These are phyloP conservation scores for Blastobotrys muscicola DNA, from an alignment of 805 yeast species.

Conservation along the genomic window DNA sequence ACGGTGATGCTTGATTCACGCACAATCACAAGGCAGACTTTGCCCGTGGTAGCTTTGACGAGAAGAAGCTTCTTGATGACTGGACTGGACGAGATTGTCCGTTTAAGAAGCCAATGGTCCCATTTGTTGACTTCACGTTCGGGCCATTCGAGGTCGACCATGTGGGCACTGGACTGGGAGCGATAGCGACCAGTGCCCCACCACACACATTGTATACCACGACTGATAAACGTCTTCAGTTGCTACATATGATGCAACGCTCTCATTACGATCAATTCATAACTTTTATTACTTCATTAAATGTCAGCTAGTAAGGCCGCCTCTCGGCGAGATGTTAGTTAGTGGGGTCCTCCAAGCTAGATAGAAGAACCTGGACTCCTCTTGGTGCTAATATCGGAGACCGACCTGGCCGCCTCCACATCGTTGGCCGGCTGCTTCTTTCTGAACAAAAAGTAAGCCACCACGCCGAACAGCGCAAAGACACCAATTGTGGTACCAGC, in stretches of 20 bases:
- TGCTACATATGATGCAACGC: too few relatives aligned
- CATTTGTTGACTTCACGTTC: constrained; percentile 10
- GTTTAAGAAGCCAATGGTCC: constrained; percentile 1
- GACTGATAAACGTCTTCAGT: too few relatives aligned
- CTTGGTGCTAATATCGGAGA: too few relatives aligned
- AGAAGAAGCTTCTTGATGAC: constrained; percentile 5
- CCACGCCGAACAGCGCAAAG: constrained; percentile 28
- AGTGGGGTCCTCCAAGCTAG: too few relatives aligned
- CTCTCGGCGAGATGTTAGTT: too few relatives aligned
- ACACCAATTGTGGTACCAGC: constrained; percentile 40
- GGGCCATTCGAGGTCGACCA: constrained; percentile 11
- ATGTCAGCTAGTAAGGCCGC: too few relatives aligned
- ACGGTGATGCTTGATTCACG: constrained; percentile 1
- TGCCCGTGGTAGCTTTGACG: constrained; percentile 4
- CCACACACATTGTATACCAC: too few relatives aligned
- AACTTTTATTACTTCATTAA: constrained; percentile 5
- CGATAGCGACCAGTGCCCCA: too few relatives aligned
- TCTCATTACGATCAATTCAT: too few relatives aligned
- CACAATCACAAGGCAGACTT: constrained; percentile 3
- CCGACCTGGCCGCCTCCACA: background rate
- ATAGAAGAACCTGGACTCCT: too few relatives aligned
- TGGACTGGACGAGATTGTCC: constrained; percentile 8
- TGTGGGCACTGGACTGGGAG: background rate
- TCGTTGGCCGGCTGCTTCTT: background rate
- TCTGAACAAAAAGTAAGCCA: constrained; percentile 19